Conservation (phyloP, 176 grass and related monocot species). For the Panicum miliaceum region DNA sequence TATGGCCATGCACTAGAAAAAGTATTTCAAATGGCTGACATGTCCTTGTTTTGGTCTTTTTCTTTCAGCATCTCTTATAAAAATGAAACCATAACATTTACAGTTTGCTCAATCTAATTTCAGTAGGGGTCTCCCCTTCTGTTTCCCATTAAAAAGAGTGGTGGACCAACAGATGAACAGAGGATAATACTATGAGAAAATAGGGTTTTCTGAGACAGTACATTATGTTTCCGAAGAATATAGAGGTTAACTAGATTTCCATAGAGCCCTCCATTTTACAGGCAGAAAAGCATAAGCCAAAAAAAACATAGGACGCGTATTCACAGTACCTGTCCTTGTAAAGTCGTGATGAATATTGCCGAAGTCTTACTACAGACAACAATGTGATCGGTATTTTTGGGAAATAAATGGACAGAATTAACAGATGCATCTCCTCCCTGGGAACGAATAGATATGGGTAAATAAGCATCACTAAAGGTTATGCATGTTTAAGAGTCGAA, state of each 20-base stretch:
- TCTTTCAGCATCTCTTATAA: neutral
- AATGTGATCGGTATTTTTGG: conserved; percentile 95
- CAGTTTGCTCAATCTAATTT: neutral
- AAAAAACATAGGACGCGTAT: conserved; percentile 36
- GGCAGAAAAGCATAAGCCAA: neutral
- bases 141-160: neutral
- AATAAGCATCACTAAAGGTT: conserved; percentile 28
- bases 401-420: conserved; percentile 92
- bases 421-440: conserved; percentile 95
- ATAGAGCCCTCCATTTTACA: neutral
- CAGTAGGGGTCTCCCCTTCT: neutral
- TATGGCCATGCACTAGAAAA: neutral
- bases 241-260: neutral
- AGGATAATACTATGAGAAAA: conserved; percentile 18
- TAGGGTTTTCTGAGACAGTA: neutral
- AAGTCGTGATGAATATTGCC: conserved; percentile 90
- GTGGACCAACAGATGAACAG: conserved; percentile 12
- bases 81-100: neutral
- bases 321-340: conserved; percentile 88
- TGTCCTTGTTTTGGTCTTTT: neutral
- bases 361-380: conserved; percentile 95
- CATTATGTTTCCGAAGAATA: conserved; percentile 9
- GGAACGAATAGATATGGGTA: conserved; percentile 34
- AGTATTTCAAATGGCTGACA: neutral
- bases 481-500: conserved; percentile 13